Evolutionary conservation across 495 filamentous ascomycete species (phyloP).

Genomic region (Paragyromitra xinjiangensis): DNA sequence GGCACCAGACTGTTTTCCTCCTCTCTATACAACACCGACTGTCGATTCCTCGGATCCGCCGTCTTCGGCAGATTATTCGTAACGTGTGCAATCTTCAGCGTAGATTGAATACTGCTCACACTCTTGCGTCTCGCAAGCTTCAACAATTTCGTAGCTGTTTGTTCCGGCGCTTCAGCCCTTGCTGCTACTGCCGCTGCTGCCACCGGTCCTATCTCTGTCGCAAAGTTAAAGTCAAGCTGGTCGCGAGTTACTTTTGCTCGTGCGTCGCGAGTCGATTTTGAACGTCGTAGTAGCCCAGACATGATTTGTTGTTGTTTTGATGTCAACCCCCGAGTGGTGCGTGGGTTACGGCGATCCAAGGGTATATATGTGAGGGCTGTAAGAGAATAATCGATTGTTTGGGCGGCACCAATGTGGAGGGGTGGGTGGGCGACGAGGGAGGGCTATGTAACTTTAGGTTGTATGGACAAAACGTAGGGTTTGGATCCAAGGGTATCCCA

Average conservation of each 20-base stretch:
- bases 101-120: slow-evolving; percentile 49
- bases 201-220: slow-evolving; percentile 34
- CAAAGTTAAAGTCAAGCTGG: slow-evolving; percentile 45
- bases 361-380: slow-evolving; percentile 36
- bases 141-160: slow-evolving; percentile 16
- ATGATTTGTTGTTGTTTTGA: slow-evolving; percentile 22
- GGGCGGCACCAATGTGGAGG: slow-evolving; percentile 22
- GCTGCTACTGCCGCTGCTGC: slow-evolving; percentile 25
- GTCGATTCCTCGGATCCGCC: slow-evolving; percentile 51
- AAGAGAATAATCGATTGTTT: slow-evolving; percentile 34
- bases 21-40: slow-evolving; percentile 28
- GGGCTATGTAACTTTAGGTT: slow-evolving; percentile 25
- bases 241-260: slow-evolving; percentile 45
- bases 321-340: background rate
- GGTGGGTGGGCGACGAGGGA: slow-evolving; percentile 13
- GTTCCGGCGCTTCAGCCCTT: slow-evolving; percentile 19
- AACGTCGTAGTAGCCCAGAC: slow-evolving; percentile 53
- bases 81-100: slow-evolving; percentile 31
- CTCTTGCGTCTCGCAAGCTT: slow-evolving; percentile 54
- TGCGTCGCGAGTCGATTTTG: slow-evolving; percentile 53
- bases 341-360: slow-evolving; percentile 27
- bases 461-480: slow-evolving; percentile 27
- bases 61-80: slow-evolving; percentile 42
- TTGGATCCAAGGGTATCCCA: slow-evolving; percentile 37
- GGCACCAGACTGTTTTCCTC: slow-evolving; percentile 2